Evolutionary conservation across 2,329 filamentous ascomycete species (phyloP).

Genomic region (Pseudogymnoascus sp.): DNA sequence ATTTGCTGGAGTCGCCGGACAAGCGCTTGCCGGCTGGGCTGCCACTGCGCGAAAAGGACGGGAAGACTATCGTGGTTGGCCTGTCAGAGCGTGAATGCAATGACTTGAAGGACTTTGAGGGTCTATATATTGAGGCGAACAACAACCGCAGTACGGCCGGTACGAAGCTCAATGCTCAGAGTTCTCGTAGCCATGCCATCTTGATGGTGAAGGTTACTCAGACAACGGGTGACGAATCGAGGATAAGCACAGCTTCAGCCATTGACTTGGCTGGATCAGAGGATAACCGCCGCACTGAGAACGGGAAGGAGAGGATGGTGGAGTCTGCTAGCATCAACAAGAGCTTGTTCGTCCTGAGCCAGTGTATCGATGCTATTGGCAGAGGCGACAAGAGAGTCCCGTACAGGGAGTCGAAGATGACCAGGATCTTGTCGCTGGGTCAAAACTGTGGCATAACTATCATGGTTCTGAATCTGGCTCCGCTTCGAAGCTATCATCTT

Average conservation of each 20-base stretch:
- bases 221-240: conserved; percentile 58
- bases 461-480: conserved; percentile 93
- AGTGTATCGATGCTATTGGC: conserved; percentile 92
- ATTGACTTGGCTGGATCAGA: conserved; percentile 95
- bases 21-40: conserved; percentile 76
- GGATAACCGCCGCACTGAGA: conserved; percentile 89
- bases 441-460: conserved; percentile 93
- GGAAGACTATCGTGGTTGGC: conserved; percentile 80
- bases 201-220: conserved; percentile 84
- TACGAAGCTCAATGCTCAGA: conserved; percentile 89
- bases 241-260: conserved; percentile 78
- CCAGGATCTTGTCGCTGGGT: conserved; percentile 80
- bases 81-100: conserved; percentile 75
- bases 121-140: conserved; percentile 85
- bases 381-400: conserved; percentile 70
- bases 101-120: conserved; percentile 83
- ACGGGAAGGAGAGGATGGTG: conserved; percentile 84
- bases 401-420: conserved; percentile 96
- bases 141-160: conserved; percentile 81
- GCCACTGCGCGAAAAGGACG: conserved; percentile 76
- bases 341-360: conserved; percentile 85
- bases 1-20: conserved; percentile 80
- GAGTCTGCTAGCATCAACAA: conserved; percentile 98
- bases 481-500: conserved; percentile 84
- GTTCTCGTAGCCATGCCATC: conserved; percentile 83